Conservation (phyloP, 768 basidiomycete genomes). For the Rhizopogon rudus region DNA sequence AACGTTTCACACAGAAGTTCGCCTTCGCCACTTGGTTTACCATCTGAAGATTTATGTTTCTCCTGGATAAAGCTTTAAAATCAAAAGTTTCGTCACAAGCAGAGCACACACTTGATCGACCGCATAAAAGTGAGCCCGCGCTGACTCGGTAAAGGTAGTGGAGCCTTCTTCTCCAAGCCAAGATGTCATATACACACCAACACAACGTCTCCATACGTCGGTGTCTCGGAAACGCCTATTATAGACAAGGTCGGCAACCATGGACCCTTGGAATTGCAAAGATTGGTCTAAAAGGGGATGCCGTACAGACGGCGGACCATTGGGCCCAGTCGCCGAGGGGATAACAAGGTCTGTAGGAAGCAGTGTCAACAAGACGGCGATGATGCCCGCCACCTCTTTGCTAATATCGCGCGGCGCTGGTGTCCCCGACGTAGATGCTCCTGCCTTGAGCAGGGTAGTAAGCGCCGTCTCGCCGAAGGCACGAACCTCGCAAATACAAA, state of each 20-base stretch:
- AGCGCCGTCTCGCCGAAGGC: conserved; percentile 88
- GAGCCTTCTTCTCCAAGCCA: conserved; percentile 59
- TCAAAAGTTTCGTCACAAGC: conserved; percentile 6
- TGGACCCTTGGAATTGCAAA: conserved; percentile 65
- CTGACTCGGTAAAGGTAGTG: conserved; percentile 51
- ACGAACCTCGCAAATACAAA: conserved; percentile 53
- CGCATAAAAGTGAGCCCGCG: conserved; percentile 69
- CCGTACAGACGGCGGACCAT: conserved; percentile 48
- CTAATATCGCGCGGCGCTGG: conserved; percentile 71
- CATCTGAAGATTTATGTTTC: conserved; percentile 43
- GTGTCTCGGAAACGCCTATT: conserved; percentile 49
- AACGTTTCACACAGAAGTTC: conserved; percentile 89
- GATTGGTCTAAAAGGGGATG: conserved; percentile 54
- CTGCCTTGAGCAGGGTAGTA: conserved; percentile 74
- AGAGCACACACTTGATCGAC: conserved; percentile 57
- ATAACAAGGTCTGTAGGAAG: conserved; percentile 45
- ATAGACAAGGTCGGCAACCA: conserved; percentile 75
- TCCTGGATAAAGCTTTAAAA: conserved; percentile 35
- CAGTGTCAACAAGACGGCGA: conserved; percentile 52
- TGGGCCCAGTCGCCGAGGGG: conserved; percentile 37
- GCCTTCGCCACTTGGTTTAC: conserved; percentile 60
- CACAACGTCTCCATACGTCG: conserved; percentile 61
- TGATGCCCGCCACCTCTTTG: conserved; percentile 52
- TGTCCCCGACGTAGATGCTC: conserved; percentile 70
- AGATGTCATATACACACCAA: conserved; percentile 66